Conservation (phyloP, 2,329 filamentous ascomycete species). For the Hansfordia pulvinata region DNA sequence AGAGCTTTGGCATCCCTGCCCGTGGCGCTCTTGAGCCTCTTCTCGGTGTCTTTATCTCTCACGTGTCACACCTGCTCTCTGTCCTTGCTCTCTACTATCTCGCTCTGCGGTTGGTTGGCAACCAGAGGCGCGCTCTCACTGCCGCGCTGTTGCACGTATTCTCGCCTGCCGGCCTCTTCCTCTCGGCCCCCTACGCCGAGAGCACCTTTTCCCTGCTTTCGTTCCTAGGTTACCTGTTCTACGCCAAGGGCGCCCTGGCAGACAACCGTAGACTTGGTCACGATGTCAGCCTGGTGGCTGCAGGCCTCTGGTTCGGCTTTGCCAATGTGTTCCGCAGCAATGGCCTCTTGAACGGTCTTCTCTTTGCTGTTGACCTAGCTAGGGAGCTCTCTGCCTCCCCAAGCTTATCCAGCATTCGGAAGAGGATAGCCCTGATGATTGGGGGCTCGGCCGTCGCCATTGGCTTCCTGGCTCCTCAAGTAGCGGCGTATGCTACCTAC, state of each 20-base stretch:
- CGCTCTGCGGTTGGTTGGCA: constrained; percentile 38
- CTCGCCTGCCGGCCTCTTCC: constrained; percentile 78
- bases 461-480: constrained; percentile 61
- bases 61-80: constrained; percentile 63
- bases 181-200: constrained; percentile 79
- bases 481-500: constrained; percentile 59
- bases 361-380: constrained; percentile 45
- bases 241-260: constrained; percentile 35
- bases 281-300: constrained; percentile 40
- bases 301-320: constrained; percentile 57
- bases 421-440: constrained; percentile 43
- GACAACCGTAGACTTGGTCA: constrained; percentile 14
- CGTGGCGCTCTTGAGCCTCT: constrained; percentile 23
- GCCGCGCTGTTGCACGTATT: constrained; percentile 66
- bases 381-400: constrained; percentile 22
- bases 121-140: constrained; percentile 46
- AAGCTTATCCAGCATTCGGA: constrained; percentile 27
- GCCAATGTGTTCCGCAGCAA: constrained; percentile 73
- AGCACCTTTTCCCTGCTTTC: constrained; percentile 65
- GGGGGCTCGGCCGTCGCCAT: constrained; percentile 55
- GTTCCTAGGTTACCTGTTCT: constrained; percentile 59
- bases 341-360: constrained; percentile 66
- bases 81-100: constrained; percentile 60
- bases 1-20: constrained; percentile 10
- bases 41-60: constrained; percentile 53